Evolutionary conservation across 805 yeast genomes (phyloP), one percentile per base, ranked within the genome.

Genomic region (Candida mattraensis): DNA sequence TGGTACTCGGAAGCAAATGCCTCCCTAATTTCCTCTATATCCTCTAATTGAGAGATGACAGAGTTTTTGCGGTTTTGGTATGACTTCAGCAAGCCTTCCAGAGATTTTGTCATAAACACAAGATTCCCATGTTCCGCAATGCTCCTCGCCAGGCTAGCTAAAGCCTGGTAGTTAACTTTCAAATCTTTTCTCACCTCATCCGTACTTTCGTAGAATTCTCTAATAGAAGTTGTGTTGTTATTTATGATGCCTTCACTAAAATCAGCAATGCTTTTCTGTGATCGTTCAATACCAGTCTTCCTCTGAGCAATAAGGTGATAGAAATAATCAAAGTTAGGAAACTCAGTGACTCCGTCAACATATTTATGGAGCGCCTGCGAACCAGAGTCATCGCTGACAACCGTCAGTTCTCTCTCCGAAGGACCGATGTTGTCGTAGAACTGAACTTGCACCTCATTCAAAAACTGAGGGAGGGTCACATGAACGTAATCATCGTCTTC

Each of bases 401-500:
- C 28, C 3, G 50, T 28, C 14, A 53, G 34, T 20, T 54, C 61
- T 17, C 51, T 41, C 18, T 57, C 62, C 2, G 58, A 50, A 3
- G 61, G 61, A 0, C 58, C 60, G 17, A 58, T 50, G 19, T 44
- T 42, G 30, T 57, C 63, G 40, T 49, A 56, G 35, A 60, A 60
- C 17, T 53, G 56, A 12, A 58, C 61, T 24, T 53, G 53, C 2
- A 57, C 59, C 24, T 57, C 56, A 7, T 44, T 42, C 20, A 60
- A 39, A 30, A 60, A 60, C 4, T 47, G 42, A 6, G 51, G 47
- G 7, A 58, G 40, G 5, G 63, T 38, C 2, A 56, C 48, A 24
- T 56, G 56, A 4, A 50, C 40, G 28, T 58, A 56, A 18, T 48
- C 50, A 23, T 56, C 57, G 24, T 55, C 60, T 12, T 45, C 48